phyloP scores from a whole-genome alignment of 441 rosid species.

The Francoa sonchifolia region DNA sequence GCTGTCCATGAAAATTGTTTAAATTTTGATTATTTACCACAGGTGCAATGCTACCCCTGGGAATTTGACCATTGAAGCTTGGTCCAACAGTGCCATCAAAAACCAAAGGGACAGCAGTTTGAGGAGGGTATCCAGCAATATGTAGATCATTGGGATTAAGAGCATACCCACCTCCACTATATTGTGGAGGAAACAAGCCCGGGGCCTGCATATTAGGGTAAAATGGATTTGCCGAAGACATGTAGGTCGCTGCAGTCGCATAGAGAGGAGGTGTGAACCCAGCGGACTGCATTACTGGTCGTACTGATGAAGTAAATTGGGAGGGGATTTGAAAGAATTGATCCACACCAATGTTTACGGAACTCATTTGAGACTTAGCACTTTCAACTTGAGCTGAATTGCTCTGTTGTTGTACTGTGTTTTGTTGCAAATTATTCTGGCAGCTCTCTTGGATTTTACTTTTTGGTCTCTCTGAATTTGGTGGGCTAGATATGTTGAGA shows the following conservation, averaged over 20 bases:
- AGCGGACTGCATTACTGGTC: slow-evolving; percentile 34
- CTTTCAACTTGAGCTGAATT: slow-evolving; percentile 27
- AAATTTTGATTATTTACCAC: slow-evolving; percentile 34
- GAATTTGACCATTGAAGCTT: slow-evolving; percentile 23
- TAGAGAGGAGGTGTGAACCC: slow-evolving; percentile 36
- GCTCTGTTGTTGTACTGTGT: slow-evolving; percentile 20
- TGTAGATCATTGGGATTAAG: slow-evolving; percentile 27
- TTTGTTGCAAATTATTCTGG: slow-evolving; percentile 11
- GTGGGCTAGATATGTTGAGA: slow-evolving; percentile 24
- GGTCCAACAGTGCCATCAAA: slow-evolving; percentile 29
- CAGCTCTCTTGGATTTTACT: slow-evolving; percentile 17
- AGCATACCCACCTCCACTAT: slow-evolving; percentile 37
- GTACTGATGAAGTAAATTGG: slow-evolving; percentile 25
- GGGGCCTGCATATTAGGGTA: slow-evolving; percentile 32
- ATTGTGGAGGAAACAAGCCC: slow-evolving; percentile 37
- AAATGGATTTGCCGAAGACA: slow-evolving; percentile 31
- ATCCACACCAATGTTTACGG: slow-evolving; percentile 21
- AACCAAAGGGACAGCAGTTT: slow-evolving; percentile 26
- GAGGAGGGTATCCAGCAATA: slow-evolving; percentile 39
- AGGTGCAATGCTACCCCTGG: slow-evolving; percentile 28
- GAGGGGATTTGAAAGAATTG: slow-evolving; percentile 22
- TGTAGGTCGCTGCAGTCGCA: slow-evolving; percentile 26
- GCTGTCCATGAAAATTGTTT: slow-evolving; percentile 35
- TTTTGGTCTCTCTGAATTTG: slow-evolving; percentile 15
- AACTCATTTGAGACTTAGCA: slow-evolving; percentile 23